Percentiles rank a stretch among this genome's conserved stretches.
phyloP scores from a whole-genome alignment of 257 asterid species.

The Jacaranda mimosifolia region DNA sequence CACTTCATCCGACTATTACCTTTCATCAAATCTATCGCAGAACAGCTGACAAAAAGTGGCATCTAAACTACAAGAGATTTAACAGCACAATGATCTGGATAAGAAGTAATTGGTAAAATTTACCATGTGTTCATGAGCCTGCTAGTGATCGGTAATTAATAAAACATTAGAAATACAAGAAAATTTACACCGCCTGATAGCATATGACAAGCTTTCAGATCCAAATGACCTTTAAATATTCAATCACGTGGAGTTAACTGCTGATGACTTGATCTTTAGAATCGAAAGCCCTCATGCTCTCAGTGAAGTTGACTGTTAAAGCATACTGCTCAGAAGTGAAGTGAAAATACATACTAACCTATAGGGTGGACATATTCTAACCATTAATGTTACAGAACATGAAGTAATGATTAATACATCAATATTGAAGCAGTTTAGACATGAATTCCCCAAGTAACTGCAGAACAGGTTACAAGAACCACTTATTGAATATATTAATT shows the following conservation, averaged over 20 bases:
- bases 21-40: conserved; percentile 15
- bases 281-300: not conserved
- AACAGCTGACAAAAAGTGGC: conserved; percentile 12
- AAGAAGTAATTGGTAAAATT: not conserved
- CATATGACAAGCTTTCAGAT: not conserved
- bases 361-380: not conserved
- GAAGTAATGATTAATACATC: not conserved
- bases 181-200: not conserved
- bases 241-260: not conserved
- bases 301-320: conserved; percentile 10
- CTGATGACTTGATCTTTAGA: not conserved
- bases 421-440: not conserved
- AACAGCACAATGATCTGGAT: conserved; percentile 15
- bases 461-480: not conserved
- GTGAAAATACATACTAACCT: not conserved
- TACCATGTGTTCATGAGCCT: not conserved
- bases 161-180: not conserved
- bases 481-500: not conserved
- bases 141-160: not conserved
- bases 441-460: not conserved
- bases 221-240: conserved; percentile 1
- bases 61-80: not conserved
- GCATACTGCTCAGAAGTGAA: conserved; percentile 1
- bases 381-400: not conserved
- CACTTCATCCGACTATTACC: conserved; percentile 9